phyloP scores from a whole-genome alignment of 2,329 filamentous ascomycete genomes.

The Gliomastix tumulicola region DNA sequence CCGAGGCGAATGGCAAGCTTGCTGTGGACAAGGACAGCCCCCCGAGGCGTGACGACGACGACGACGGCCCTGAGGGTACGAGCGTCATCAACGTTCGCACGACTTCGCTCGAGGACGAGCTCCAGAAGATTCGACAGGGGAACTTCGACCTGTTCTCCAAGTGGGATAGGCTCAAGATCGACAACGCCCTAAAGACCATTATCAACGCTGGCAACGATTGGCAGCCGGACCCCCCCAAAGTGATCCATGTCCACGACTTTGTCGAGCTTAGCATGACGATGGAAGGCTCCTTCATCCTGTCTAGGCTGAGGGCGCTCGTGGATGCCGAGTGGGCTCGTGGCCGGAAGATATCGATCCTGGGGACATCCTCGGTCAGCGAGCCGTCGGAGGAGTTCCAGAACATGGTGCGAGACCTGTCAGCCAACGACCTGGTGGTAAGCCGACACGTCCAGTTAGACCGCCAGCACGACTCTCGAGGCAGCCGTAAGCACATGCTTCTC shows the following conservation, averaged over 20 bases:
- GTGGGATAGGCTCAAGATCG: conserved; percentile 58
- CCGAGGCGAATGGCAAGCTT: conserved; percentile 46
- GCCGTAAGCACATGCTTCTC: conserved; percentile 2
- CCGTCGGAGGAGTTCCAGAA: conserved; percentile 33
- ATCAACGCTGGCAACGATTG: conserved; percentile 28
- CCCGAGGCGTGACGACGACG: conserved; percentile 19
- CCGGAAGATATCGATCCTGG: conserved; percentile 67
- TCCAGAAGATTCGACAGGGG: conserved; percentile 32
- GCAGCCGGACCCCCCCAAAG: conserved; percentile 15
- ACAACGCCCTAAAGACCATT: conserved; percentile 49
- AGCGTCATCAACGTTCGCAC: conserved; percentile 19
- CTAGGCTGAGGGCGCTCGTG: conserved; percentile 63
- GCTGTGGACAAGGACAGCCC: conserved; percentile 36
- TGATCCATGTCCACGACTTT: conserved; percentile 77
- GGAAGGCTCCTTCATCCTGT: conserved; percentile 63
- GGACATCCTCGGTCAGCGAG: conserved; percentile 59
- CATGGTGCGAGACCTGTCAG: conserved; percentile 29
- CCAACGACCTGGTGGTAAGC: conserved; percentile 31
- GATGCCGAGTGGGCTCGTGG: conserved; percentile 67
- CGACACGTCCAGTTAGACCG: conserved; percentile 23
- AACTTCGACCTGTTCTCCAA: conserved; percentile 29
- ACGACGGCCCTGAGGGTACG: conserved; percentile 24
- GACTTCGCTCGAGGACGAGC: conserved; percentile 27
- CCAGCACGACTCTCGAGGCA: no score
- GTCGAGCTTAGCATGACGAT: conserved; percentile 65